Evolutionary conservation across 2,329 filamentous ascomycete species (phyloP).

Genomic region (Aspergillus fumigatus): DNA sequence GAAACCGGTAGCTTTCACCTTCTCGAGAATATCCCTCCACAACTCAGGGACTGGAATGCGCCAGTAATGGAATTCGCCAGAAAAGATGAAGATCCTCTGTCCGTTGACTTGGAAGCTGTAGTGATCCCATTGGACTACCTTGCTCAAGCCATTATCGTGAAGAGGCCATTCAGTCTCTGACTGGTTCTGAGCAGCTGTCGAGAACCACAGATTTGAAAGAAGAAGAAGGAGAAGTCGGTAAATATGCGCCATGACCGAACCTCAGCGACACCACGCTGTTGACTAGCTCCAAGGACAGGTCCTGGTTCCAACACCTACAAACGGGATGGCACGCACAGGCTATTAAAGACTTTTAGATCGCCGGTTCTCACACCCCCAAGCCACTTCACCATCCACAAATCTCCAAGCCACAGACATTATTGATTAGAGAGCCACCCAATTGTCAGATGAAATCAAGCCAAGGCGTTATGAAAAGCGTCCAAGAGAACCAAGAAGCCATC

Average conservation of each 20-base stretch:
- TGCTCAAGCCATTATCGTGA: conserved; percentile 46
- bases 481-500: not conserved
- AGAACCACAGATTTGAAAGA: conserved; percentile 9
- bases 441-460: not conserved
- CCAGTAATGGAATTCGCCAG: conserved; percentile 53
- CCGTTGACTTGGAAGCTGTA: conserved; percentile 51
- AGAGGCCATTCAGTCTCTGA: conserved; percentile 40
- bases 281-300: not conserved
- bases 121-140: conserved; percentile 49
- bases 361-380: not conserved
- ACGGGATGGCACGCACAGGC: not conserved
- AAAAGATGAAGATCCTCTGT: conserved; percentile 49
- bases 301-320: not conserved
- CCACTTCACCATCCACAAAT: not conserved
- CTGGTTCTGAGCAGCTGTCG: conserved; percentile 12
- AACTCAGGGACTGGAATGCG: conserved; percentile 48
- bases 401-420: not conserved
- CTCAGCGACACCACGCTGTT: not conserved
- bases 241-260: conserved; percentile 9
- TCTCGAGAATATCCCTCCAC: conserved; percentile 50
- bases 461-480: not conserved
- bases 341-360: not conserved
- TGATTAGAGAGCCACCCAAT: not conserved
- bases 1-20: conserved; percentile 50
- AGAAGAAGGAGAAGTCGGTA: conserved; percentile 5